phyloP scores from a whole-genome alignment of 1,284 basidiomycete genomes.

The Microbotryum scabiosae region DNA sequence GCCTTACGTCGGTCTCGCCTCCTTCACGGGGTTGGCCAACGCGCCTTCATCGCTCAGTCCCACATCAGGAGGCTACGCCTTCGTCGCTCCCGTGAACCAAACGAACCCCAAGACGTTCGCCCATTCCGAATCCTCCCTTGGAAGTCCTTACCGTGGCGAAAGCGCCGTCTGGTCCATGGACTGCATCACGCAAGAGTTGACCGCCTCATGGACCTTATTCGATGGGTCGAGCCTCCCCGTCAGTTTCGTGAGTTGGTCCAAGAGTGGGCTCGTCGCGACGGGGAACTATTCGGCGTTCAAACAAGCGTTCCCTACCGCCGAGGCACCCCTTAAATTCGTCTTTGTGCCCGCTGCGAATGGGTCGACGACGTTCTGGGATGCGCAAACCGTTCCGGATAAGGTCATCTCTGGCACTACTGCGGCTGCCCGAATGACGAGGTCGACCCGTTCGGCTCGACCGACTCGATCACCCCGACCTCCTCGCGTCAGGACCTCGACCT shows the following conservation, averaged over 20 bases:
- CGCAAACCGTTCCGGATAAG: no score
- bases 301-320: not conserved
- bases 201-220: not conserved
- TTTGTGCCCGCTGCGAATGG: no score
- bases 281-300: not conserved
- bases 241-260: slow-evolving; percentile 1
- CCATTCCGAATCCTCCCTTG: not conserved
- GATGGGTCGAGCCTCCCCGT: slow-evolving; percentile 3
- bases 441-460: no score
- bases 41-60: not conserved
- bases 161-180: slow-evolving; percentile 7
- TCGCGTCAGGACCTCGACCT: no score
- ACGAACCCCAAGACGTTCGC: slow-evolving; percentile 4
- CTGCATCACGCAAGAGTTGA: slow-evolving; percentile 4
- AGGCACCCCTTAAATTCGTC: not conserved
- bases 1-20: not conserved
- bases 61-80: not conserved
- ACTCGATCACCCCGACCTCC: no score
- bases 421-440: no score
- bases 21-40: not conserved
- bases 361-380: no score
- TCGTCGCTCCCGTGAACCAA: not conserved
- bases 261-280: not conserved
- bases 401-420: no score
- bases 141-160: not conserved